Base-by-base conservation (phyloP, 805 yeast genomes). In the Yarrowia yakushimensis region DNA sequence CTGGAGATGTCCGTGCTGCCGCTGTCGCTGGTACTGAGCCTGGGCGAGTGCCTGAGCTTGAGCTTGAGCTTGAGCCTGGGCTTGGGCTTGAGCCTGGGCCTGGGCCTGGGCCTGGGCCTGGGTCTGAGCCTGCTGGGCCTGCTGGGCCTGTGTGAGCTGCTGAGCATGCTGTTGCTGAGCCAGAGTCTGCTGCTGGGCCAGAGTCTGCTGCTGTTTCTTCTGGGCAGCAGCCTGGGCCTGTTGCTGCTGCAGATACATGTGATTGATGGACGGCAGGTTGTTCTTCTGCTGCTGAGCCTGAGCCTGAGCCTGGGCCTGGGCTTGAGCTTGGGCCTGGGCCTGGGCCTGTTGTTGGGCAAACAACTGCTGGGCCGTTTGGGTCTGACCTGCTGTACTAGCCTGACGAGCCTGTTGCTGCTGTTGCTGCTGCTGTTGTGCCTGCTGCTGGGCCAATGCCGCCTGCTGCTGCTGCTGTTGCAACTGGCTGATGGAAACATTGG, bases 361-460 rank as follows among this genome's bases (percentile, higher is more conserved):
- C 27, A 25, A 25, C 27, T 25, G 27, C 27, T 25, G 27, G 27
- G 27, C 27, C 8, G 27, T 25, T n/a, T n/a, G n/a, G 27, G 27
- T 25, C 27, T 25, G 27, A 8, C 27, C 27, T 4, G 27, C 27
- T 25, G 27, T 25, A 8, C 27, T 25, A 25, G 60, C 52, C 22
- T 64, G 65, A 50, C 50, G 68, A 33, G 23, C 33, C 52, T 60
- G 66, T 39, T 60, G 65, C 25, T 65, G 63, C 27, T 5, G 27
- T 25, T 25, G 27, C 8, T 25, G 27, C 52, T 52, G 65, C 48
- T 60, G 65, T 20, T 65, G 63, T 17, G 59, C 12, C 25, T 64
- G 65, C 45, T 57, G 67, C 63, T 65, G 55, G 45, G 66, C 36
- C 65, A 59, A 48, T 36, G 63, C 59, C 41, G 23, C 33, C 52